These are phyloP conservation scores for Cyclotella atomus DNA, from an alignment of 108 stramenopile genomes.

Conservation along the genomic window DNA sequence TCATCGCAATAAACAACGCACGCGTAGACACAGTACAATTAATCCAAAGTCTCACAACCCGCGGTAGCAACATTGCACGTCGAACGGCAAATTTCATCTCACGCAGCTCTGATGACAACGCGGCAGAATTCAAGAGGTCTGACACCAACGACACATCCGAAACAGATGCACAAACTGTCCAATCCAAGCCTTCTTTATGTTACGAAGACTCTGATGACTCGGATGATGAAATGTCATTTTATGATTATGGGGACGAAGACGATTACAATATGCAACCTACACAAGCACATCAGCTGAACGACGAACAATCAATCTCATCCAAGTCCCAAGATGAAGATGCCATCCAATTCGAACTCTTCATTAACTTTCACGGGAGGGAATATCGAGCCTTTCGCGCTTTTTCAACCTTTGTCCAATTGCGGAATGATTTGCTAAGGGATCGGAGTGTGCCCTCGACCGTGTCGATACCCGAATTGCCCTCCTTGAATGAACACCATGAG, in stretches of 20 bases:
- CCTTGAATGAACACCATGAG: constrained; percentile 27
- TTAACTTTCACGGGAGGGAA: constrained; percentile 71
- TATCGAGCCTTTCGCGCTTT: constrained; percentile 78
- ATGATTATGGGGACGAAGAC: constrained; percentile 50
- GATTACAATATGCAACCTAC: constrained; percentile 15
- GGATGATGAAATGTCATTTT: constrained; percentile 53
- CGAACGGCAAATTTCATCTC: constrained; percentile 42
- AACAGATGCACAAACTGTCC: neutral
- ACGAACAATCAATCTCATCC: neutral
- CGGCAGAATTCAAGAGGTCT: neutral
- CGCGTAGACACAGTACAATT: constrained; percentile 67
- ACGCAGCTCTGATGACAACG: neutral
- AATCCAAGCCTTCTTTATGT: constrained; percentile 25
- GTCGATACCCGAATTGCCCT: constrained; percentile 74
- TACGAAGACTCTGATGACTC: constrained; percentile 41
- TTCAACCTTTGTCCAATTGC: constrained; percentile 66
- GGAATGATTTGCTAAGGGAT: constrained; percentile 69
- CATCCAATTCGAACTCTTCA: constrained; percentile 75
- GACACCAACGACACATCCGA: neutral
- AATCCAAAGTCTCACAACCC: constrained; percentile 61
- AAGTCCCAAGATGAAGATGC: constrained; percentile 45
- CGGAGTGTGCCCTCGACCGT: constrained; percentile 12
- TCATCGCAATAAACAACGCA: constrained; percentile 65
- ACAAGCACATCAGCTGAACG: constrained; percentile 10
- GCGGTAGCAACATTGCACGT: constrained; percentile 45